Percentiles rank a stretch among this genome's conserved stretches.
These are phyloP conservation scores for Umbelopsis isabellina DNA, from an alignment of 192 early-diverging fungal genomes.

Conservation along the genomic window DNA sequence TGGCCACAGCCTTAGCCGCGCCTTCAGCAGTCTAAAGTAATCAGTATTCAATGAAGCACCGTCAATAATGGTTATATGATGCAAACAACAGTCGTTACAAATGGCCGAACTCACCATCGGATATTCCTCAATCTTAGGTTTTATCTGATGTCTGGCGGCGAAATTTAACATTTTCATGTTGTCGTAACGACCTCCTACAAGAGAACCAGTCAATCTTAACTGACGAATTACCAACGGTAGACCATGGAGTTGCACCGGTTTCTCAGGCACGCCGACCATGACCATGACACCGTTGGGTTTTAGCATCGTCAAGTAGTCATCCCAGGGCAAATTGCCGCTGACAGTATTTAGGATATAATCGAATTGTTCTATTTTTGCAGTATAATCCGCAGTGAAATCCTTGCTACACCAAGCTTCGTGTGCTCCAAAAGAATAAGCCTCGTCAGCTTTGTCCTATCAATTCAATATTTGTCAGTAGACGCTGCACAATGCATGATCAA, in stretches of 20 bases:
- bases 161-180: conserved; percentile 69
- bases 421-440: conserved; percentile 59
- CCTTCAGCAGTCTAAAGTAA: conserved; percentile 33
- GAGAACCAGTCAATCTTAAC: conserved; percentile 58
- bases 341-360: conserved; percentile 54
- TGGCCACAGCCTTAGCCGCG: conserved; percentile 60
- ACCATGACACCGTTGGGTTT: conserved; percentile 51
- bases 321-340: conserved; percentile 40
- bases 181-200: conserved; percentile 63
- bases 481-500: background rate
- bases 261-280: conserved; percentile 48
- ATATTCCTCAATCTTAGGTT: conserved; percentile 65
- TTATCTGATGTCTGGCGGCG: conserved; percentile 67
- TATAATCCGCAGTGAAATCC: conserved; percentile 34
- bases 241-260: background rate
- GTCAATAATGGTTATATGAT: no score
- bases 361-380: conserved; percentile 31
- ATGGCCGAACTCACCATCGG: conserved; percentile 41
- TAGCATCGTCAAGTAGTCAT: conserved; percentile 42
- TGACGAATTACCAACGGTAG: conserved; percentile 41
- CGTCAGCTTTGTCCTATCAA: conserved; percentile 53
- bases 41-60: background rate
- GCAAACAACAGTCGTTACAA: conserved; percentile 3
- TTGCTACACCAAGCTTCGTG: conserved; percentile 49
- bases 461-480: background rate